Base-by-base conservation (phyloP, 495 filamentous ascomycete species). In the Annulohypoxylon stygium region DNA sequence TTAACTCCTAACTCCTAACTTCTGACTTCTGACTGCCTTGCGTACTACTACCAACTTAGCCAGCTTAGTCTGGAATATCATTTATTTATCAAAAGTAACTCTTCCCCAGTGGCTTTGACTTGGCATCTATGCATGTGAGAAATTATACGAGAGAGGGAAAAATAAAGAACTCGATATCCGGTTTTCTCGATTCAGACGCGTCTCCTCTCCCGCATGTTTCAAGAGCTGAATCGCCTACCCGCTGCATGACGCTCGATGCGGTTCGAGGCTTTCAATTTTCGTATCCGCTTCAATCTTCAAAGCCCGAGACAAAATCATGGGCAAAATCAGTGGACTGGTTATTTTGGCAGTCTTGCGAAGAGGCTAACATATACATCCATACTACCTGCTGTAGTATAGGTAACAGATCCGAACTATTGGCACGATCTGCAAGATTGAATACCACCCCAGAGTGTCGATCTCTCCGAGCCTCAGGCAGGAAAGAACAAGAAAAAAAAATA, bases 361-460 rank as follows among this genome's bases (percentile, higher is more conserved):
- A 50, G 63, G 58, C 67, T 67, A 70, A 63, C 36, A 47, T 74
- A 30, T 59, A 51, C 58, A 55, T 43, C 51, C 61, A 14, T 47
- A 47, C 11, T 45, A 18, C 20, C 20, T 23, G 20, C 20, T 50
- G 41, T 63, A 62, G 36, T 70, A 62, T 59, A 70, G 58, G 58
- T 48, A 51, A 65, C 18, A 61, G 47, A 61, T 45, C 62, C 58
- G 51, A 47, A 70, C 51, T 75, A 75, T 75, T 75, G 72, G 72
- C 39, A 75, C 67, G 72, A 75, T 75, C 72, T 67, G 43, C 72
- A 70, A 67, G 59, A 41, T 50, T 47, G 48, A 64, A 70, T 70
- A 43, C 67, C 63, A 45, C 50, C 10, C 10, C 33, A 62, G n/a
- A n/a, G n/a, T 61, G 72, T 65, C 67, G 72, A 75, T 75, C 72